Evolutionary conservation across 805 yeast species (phyloP), one percentile per base, ranked within the genome.

Genomic region (Hanseniaspora lindneri): DNA sequence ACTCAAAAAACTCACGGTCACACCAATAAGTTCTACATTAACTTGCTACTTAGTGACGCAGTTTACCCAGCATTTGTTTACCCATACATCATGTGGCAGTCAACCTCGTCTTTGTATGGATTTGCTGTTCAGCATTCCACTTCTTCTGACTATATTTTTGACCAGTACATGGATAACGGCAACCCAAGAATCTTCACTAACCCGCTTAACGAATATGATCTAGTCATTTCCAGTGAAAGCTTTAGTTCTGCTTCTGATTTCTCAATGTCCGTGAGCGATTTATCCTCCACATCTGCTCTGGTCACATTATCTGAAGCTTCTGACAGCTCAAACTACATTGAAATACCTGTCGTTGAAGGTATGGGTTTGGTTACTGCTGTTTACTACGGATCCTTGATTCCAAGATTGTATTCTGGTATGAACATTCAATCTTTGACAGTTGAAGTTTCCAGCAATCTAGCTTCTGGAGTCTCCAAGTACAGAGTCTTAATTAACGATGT

Each of bases 11-110:
- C 53, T 10, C 67, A 79, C 1, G 69, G 73, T 52, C 77, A 79
- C 57, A 85, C 94, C 21, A 83, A 84, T 68, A 83, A 82, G 64
- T 84, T 83, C 62, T 82, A 74, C 63, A 74, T 76, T 32, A 83
- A 84, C 60, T 58, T 82, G 57, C 64, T 79, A 54, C 65, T 81
- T 20, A 80, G 68, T 20, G 63, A 62, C 43, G 85, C 78, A 61
- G 64, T 68, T 21, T 66, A 69, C 44, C 72, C 77, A 43, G 73
- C 73, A 4, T 82, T 73, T 66, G 70, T 81, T 9, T 78, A 76
- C 55, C 94, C 94, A 19, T 83, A 80, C 58, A 70, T 75, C 2
- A 60, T 79, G 42, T 79, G 74, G 71, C 76, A 77, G 73, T 69
- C 71, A 49, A 63, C 63, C 6, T 63, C 61, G 13, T 49, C 57